Conservation (phyloP, 345 rosid genomes). For the Eutrema heterophyllum region DNA sequence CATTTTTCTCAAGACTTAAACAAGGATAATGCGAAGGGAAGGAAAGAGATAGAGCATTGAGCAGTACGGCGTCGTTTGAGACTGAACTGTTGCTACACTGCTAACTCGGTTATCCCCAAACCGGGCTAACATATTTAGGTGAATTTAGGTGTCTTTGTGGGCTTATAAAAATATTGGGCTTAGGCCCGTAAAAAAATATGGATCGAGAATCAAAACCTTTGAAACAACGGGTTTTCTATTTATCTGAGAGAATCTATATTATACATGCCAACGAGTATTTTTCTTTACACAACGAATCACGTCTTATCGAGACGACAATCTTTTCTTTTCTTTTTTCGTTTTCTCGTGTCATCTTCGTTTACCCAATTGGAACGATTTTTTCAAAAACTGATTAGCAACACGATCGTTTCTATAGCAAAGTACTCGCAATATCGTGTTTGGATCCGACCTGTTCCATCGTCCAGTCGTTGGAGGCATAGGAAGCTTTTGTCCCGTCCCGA, state of each 20-base stretch:
- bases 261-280: background rate
- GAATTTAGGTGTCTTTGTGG: background rate
- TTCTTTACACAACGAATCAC: background rate
- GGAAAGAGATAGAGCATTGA: background rate
- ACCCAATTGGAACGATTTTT: conserved; percentile 65
- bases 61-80: background rate
- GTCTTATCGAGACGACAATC: background rate
- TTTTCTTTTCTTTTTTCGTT: background rate
- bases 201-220: background rate
- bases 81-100: background rate
- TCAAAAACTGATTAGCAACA: conserved; percentile 59
- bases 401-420: conserved; percentile 72
- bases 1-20: background rate
- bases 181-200: background rate
- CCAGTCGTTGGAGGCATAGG: conserved; percentile 84
- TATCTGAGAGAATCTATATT: background rate
- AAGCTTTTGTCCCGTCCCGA: conserved; percentile 48
- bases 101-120: background rate
- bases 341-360: conserved; percentile 43
- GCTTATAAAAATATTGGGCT: background rate
- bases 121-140: background rate
- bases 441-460: conserved; percentile 74
- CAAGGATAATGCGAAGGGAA: background rate
- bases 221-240: background rate
- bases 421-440: conserved; percentile 67